These are phyloP conservation scores for Onygenales sp. DNA, from an alignment of 2,329 filamentous ascomycete genomes.

Conservation along the genomic window DNA sequence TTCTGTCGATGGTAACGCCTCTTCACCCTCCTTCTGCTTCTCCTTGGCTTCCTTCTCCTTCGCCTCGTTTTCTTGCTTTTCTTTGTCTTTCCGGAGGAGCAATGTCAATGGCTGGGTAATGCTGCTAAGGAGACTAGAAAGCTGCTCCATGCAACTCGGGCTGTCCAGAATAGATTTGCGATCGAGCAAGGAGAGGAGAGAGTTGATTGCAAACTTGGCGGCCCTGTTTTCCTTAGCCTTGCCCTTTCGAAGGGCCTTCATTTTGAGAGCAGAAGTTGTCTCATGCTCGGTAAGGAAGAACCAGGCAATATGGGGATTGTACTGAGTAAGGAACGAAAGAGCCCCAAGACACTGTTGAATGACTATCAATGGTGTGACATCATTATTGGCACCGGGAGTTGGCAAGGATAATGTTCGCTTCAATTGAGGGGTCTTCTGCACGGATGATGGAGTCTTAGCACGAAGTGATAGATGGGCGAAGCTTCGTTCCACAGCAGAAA, in stretches of 20 bases:
- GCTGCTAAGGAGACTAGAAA: conserved; percentile 76
- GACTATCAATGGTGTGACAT: conserved; percentile 87
- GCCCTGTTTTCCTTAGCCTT: conserved; percentile 79
- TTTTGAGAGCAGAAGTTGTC: conserved; percentile 65
- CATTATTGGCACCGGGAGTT: conserved; percentile 55
- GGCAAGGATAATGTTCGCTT: conserved; percentile 65
- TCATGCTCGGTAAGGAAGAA: conserved; percentile 96
- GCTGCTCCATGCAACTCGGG: conserved; percentile 88
- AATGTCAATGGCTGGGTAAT: conserved; percentile 80
- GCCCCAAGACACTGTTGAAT: conserved; percentile 90
- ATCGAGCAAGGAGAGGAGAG: conserved; percentile 76
- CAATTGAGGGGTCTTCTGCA: conserved; percentile 71
- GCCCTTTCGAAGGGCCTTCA: conserved; percentile 68
- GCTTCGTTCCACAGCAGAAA: conserved; percentile 87
- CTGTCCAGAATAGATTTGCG: conserved; percentile 95
- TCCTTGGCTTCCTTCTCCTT: conserved; percentile 32
- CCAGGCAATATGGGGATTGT: conserved; percentile 77
- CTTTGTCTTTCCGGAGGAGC: conserved; percentile 73
- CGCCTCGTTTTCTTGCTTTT: conserved; percentile 45
- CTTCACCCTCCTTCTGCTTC: conserved; percentile 25
- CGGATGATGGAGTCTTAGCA: conserved; percentile 68
- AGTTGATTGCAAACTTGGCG: conserved; percentile 84
- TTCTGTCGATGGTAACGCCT: conserved; percentile 10
- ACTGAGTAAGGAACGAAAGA: conserved; percentile 71
- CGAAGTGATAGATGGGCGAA: conserved; percentile 87